phyloP scores from a whole-genome alignment of 768 basidiomycete species.

The Kwoniella newhampshirensis region DNA sequence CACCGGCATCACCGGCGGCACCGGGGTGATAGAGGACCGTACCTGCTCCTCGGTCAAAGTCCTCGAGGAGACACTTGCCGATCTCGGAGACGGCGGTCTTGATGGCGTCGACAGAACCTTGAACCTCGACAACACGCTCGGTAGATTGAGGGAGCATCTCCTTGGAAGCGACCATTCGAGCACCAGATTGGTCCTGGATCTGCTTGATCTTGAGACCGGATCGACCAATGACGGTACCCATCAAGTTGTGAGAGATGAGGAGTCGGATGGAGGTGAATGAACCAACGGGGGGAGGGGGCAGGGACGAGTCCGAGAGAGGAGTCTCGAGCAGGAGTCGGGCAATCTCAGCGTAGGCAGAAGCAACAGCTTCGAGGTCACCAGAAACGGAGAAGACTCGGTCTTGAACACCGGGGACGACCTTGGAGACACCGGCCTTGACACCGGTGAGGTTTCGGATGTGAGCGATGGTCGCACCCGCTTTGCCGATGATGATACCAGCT shows the following conservation, averaged over 20 bases:
- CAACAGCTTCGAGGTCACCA: conserved; percentile 86
- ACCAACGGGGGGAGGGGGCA: conserved; percentile 68
- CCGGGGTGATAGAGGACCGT: conserved; percentile 96
- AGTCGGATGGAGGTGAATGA: conserved; percentile 83
- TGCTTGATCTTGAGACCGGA: conserved; percentile 97
- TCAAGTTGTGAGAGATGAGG: conserved; percentile 96
- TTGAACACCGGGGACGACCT: conserved; percentile 94
- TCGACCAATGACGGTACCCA: conserved; percentile 98
- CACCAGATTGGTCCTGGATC: conserved; percentile 93
- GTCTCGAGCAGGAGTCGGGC: conserved; percentile 77
- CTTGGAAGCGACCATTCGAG: conserved; percentile 97
- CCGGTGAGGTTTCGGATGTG: conserved; percentile 92
- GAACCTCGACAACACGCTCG: conserved; percentile 96
- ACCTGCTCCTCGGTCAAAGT: conserved; percentile 91
- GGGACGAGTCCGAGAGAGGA: conserved; percentile 69
- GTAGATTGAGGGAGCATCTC: conserved; percentile 99
- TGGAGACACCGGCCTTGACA: conserved; percentile 98
- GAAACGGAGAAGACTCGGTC: conserved; percentile 95
- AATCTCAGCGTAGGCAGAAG: conserved; percentile 96
- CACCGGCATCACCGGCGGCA: conserved; percentile 59
- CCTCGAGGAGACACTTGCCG: conserved; percentile 89
- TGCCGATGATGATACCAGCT: conserved; percentile 58
- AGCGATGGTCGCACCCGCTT: conserved; percentile 95
- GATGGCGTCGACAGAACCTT: conserved; percentile 88
- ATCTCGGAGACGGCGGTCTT: conserved; percentile 93